phyloP scores from a whole-genome alignment of 1,284 basidiomycete species.

The Trichosporon sp. region DNA sequence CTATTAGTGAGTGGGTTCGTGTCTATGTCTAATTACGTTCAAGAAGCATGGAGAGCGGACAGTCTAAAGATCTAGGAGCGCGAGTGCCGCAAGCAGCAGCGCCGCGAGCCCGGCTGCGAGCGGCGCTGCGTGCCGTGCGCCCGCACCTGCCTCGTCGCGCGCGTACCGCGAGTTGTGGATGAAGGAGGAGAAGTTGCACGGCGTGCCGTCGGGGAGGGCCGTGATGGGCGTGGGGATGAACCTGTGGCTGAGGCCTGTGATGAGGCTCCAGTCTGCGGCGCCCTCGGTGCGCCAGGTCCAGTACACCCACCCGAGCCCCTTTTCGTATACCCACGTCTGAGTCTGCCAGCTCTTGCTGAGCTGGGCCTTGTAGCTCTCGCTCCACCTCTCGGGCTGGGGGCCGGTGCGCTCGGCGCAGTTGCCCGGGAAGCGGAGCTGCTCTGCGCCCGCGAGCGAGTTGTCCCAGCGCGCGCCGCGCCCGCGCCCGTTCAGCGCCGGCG shows the following conservation, averaged over 20 bases:
- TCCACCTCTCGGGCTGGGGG: conserved; percentile 59
- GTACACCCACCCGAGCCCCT: conserved; percentile 40
- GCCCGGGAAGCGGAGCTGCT: background rate
- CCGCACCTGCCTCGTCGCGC: background rate
- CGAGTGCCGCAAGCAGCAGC: background rate
- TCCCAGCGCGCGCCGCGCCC: conserved; percentile 66
- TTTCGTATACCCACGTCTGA: conserved; percentile 56
- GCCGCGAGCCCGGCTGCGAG: background rate
- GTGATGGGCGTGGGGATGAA: conserved; percentile 42
- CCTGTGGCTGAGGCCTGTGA: conserved; percentile 38
- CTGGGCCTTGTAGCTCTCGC: conserved; percentile 69
- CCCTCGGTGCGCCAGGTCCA: conserved; percentile 48
- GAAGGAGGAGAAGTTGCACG: conserved; percentile 13
- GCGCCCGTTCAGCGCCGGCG: conserved; percentile 12
- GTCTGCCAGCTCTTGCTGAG: conserved; percentile 78
- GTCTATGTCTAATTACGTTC: background rate
- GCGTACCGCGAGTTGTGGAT: background rate
- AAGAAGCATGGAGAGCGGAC: background rate
- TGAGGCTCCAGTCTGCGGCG: conserved; percentile 64
- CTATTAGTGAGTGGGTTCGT: no score
- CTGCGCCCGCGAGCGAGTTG: conserved; percentile 51
- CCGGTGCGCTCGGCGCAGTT: conserved; percentile 53
- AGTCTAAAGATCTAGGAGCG: background rate
- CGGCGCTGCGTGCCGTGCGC: background rate
- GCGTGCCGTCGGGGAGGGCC: conserved; percentile 9